A percentile compares a stretch with the other conserved stretches of the same genome.
Conservation (phyloP, 345 rosid species). For the Bruguiera gymnorhiza region DNA sequence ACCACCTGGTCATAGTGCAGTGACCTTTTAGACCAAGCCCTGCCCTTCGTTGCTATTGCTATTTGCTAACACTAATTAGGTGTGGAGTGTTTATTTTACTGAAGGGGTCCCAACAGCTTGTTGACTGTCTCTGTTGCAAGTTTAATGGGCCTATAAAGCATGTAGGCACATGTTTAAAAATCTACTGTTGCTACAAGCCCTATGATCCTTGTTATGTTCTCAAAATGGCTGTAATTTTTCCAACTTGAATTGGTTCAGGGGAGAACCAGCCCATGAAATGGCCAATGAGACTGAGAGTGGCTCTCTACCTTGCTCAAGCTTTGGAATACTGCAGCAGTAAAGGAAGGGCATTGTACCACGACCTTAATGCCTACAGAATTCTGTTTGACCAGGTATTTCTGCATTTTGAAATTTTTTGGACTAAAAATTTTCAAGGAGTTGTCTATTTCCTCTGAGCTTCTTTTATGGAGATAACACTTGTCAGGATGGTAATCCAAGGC, state of each 20-base stretch:
- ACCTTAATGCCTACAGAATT: slow-evolving; percentile 91
- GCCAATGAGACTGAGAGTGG: slow-evolving; percentile 96
- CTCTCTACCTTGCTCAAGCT: slow-evolving; percentile 83
- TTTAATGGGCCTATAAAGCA: too few species aligned
- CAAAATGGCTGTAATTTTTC: background rate
- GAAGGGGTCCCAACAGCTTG: too few species aligned
- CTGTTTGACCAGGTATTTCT: slow-evolving; percentile 74
- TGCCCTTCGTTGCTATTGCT: too few species aligned
- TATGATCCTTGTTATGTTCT: background rate
- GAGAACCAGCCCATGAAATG: slow-evolving; percentile 97
- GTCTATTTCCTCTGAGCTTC: background rate
- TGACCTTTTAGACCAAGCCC: too few species aligned
- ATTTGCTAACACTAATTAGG: too few species aligned
- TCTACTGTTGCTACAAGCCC: background rate
- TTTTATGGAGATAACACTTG: slow-evolving; percentile 12
- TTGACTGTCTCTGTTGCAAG: too few species aligned
- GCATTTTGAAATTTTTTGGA: background rate
- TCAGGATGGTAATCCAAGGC: slow-evolving; percentile 91
- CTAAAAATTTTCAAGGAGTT: background rate
- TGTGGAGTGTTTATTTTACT: too few species aligned
- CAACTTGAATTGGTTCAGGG: slow-evolving; percentile 52
- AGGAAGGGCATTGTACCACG: slow-evolving; percentile 93
- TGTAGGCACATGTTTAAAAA: background rate
- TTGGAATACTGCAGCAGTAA: slow-evolving; percentile 78
- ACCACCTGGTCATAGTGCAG: too few species aligned